Percentiles rank a stretch among this genome's conserved stretches.
Conservation (phyloP, 75 land plant genomes). For the Chamaecyparis obtusa region DNA sequence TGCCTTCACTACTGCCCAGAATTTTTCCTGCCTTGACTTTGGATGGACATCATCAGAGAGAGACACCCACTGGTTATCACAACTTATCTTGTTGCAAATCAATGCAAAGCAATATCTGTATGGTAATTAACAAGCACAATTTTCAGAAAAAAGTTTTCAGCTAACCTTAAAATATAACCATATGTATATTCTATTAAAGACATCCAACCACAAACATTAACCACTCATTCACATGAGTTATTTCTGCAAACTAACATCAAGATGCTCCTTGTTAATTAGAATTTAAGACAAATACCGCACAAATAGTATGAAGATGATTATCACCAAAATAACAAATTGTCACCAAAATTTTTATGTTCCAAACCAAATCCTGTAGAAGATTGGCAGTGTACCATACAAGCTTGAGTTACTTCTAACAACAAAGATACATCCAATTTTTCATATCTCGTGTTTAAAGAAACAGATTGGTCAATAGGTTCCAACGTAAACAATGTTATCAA, state of each 20-base stretch:
- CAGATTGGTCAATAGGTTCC: no score
- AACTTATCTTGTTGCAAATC: slow-evolving; percentile 7
- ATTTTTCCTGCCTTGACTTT: not conserved
- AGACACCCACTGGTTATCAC: slow-evolving; percentile 10
- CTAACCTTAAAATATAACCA: not conserved
- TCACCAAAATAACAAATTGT: not conserved
- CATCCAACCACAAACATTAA: not conserved
- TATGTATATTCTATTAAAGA: not conserved
- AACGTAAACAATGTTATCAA: no score
- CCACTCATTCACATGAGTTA: not conserved
- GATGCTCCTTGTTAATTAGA: not conserved
- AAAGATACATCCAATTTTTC: no score
- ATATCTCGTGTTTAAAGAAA: no score
- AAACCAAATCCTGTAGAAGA: no score
- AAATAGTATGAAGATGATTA: not conserved
- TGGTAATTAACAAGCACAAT: not conserved
- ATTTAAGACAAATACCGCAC: not conserved
- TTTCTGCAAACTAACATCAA: not conserved
- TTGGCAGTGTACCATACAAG: no score
- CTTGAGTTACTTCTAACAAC: no score
- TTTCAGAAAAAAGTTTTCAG: not conserved
- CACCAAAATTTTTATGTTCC: no score
- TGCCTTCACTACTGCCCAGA: not conserved
- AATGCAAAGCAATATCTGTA: slow-evolving; percentile 12
- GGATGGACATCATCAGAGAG: slow-evolving; percentile 7